Evolutionary conservation across 208 protist species (phyloP).

Genomic region (Acanthamoeba triangularis): DNA sequence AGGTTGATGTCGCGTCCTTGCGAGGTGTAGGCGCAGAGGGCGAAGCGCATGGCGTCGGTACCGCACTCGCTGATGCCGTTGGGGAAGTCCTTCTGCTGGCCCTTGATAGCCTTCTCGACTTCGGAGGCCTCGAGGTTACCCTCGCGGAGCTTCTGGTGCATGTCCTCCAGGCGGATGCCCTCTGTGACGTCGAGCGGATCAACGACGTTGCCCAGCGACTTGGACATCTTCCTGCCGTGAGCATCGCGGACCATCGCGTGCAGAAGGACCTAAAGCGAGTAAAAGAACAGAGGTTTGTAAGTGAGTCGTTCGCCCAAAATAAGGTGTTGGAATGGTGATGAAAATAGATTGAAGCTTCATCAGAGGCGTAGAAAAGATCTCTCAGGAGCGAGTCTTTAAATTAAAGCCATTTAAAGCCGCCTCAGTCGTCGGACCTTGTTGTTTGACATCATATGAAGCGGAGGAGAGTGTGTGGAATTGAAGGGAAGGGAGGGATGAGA

Average conservation of each 20-base stretch:
- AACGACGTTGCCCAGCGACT: slow-evolving; percentile 99
- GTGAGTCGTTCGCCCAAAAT: neutral
- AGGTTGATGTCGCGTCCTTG: slow-evolving; percentile 96
- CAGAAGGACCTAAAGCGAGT: slow-evolving; percentile 94
- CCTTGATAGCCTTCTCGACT: slow-evolving; percentile 79
- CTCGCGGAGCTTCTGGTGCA: slow-evolving; percentile 68
- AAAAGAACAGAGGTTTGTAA: neutral
- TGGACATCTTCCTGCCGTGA: slow-evolving; percentile 99
- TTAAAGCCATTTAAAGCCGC: slow-evolving; percentile 2
- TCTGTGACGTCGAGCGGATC: slow-evolving; percentile 99
- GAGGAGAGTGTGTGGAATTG: neutral
- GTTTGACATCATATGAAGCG: neutral
- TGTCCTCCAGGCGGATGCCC: slow-evolving; percentile 96
- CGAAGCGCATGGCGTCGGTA: slow-evolving; percentile 99
- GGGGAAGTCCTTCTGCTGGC: slow-evolving; percentile 88
- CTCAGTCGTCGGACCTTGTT: neutral
- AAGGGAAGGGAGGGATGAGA: slow-evolving; percentile 82
- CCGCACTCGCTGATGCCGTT: slow-evolving; percentile 96
- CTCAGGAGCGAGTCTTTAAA: neutral
- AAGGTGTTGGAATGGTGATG: neutral
- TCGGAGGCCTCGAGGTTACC: slow-evolving; percentile 87
- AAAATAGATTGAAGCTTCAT: neutral
- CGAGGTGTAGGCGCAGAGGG: slow-evolving; percentile 91
- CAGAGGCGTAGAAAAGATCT: neutral
- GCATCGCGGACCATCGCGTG: slow-evolving; percentile 99